Base-by-base conservation (phyloP, 371 early-diverging fungal species). In the Dichotomocladium elegans region DNA sequence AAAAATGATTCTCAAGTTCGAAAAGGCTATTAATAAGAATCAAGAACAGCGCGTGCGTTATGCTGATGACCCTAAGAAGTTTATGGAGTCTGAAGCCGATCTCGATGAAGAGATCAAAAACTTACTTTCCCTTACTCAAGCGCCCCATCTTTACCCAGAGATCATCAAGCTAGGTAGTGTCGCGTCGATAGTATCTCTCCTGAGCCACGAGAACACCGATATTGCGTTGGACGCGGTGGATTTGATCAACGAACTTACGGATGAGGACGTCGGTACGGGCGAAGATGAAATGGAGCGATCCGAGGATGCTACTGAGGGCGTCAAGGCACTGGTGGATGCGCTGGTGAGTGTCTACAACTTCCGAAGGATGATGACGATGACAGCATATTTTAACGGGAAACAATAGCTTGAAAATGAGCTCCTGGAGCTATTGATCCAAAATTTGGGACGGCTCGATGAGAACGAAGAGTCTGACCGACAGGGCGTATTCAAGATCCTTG, bases 31-130 rank as follows among this genome's bases (percentile, higher is more conserved):
- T 63, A 85, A 80, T 51, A 89, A 85, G 50, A 96, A 96, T 67
- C 88, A 91, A 59, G 88, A 91, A 54, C 78, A 88, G 64, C 88
- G 97, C 40, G 80, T 91, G n/a, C 85, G 88, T 58, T 88, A 89
- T 67, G 75, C 88, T 5, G 85, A 86, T 60, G 80, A 88, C 10
- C 91, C 91, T 7, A 57, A 84, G 50, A 90, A 85, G 57, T 96
- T 94, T 66, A 86, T 94, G 68, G 96, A 95, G 49, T 95, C 95
- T 22, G 98, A 97, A 66, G 85, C 94, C 1, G 96, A 95, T 55
- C 72, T 97, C 33, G 96, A 94, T 52, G 93, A 91, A 58, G 90
- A 87, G 27, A 85, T 95, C 53, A 88, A 92, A 54, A 79, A 77
- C 24, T 60, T 97, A 41, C 67, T 85, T 57, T 68, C 80, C 9